Evolutionary conservation across 805 yeast genomes (phyloP), one percentile per base, ranked within the genome.

Genomic region (Maudiozyma bulderi): DNA sequence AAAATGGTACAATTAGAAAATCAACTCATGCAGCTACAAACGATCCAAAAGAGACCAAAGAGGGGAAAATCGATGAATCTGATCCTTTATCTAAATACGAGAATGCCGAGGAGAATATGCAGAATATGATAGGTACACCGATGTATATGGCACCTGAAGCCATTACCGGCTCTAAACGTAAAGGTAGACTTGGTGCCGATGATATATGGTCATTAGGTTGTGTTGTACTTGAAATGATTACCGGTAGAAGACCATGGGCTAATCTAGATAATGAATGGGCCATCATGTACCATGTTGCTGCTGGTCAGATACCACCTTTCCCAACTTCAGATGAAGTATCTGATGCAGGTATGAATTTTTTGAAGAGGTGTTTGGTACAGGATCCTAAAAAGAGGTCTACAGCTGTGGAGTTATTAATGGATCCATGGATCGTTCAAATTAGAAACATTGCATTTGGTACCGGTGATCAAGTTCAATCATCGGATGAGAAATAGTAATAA

Each of bases 111-210:
- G 37, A 29, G 6, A 48, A 47, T 28, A 44, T 54, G 6, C 56
- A 71, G 52, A 62, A 69, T 52, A 63, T 71, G 74, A 63, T 95
- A 1, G 99, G 99, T 43, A 93, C 99, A 0, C 98, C 98, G 11
- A 93, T 91, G 97, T 93, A 93, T 68, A 91, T 93, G 98, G 87
- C 98, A 0, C 99, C 99, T 0, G 99, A 93, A 59, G 86, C 87
- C 0, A 88, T 93, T 51, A 86, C 95, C 1, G 97, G 97, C 2
- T 67, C 78, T 29, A 74, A 77, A 15, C 55, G 53, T 40, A 63
- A 65, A 32, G 65, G 69, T 5, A 61, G 61, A 33, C 64, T 71
- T 48, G 75, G 74, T 20, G 66, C 74, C 5, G 69, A 68, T 45
- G 99, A 93, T 69, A 86, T 93, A 37, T 93, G 99, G 99, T 88